Conservation (phyloP, 106 monocot genomes). For the Posidonia australis region DNA sequence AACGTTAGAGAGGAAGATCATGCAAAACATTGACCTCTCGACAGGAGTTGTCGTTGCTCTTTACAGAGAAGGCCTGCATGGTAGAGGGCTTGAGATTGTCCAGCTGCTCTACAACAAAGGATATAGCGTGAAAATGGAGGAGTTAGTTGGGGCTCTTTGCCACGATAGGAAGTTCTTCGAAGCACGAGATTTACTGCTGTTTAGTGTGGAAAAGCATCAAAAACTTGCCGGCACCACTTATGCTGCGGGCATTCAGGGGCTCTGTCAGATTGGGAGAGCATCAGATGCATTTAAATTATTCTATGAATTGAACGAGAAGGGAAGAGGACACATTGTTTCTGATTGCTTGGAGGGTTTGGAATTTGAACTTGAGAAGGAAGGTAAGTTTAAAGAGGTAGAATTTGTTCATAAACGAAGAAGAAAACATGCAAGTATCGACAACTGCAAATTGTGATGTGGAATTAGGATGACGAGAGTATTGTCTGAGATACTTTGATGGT, state of each 20-base stretch:
- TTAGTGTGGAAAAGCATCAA: slow-evolving; percentile 47
- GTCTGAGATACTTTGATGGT: no score
- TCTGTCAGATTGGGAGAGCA: slow-evolving; percentile 40
- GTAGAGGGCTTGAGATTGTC: slow-evolving; percentile 47
- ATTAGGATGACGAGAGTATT: no score
- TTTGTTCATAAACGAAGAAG: slow-evolving; percentile 41
- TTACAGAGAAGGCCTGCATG: slow-evolving; percentile 25
- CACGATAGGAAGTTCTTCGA: slow-evolving; percentile 44
- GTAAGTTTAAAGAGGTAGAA: slow-evolving; percentile 48
- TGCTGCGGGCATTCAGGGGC: slow-evolving; percentile 29
- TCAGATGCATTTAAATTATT: slow-evolving; percentile 70
- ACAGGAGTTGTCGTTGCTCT: slow-evolving; percentile 32
- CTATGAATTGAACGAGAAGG: slow-evolving; percentile 41
- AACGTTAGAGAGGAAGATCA: slow-evolving; percentile 82
- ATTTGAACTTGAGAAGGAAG: slow-evolving; percentile 32
- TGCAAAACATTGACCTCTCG: slow-evolving; percentile 54
- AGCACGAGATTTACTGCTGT: slow-evolving; percentile 45
- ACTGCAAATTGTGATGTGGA: no score
- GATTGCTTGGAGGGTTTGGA: slow-evolving; percentile 36
- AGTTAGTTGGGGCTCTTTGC: slow-evolving; percentile 37
- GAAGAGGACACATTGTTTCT: slow-evolving; percentile 9
- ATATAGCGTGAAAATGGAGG: slow-evolving; percentile 67
- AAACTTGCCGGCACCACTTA: slow-evolving; percentile 19
- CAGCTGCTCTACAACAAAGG: slow-evolving; percentile 49
- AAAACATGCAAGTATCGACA: background rate